Conservation (phyloP, 768 basidiomycete genomes). For the Leucocoprinus birnbaumii region DNA sequence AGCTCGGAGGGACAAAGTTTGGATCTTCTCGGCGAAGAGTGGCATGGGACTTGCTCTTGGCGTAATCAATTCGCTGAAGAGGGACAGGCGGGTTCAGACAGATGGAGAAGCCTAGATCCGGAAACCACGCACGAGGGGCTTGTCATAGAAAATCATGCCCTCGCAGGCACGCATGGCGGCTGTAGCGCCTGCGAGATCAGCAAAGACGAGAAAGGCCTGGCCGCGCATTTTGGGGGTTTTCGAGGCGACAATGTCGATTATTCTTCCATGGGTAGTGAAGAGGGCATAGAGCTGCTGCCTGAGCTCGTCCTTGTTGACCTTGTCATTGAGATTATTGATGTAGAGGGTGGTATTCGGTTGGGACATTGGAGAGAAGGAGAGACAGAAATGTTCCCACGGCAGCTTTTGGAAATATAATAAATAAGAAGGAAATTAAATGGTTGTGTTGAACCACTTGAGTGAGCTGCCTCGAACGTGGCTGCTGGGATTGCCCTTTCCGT, state of each 20-base stretch:
- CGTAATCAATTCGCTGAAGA: conserved; percentile 83
- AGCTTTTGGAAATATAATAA: not conserved
- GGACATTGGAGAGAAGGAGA: conserved; percentile 30
- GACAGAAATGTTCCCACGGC: conserved; percentile 25
- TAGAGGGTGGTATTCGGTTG: conserved; percentile 89
- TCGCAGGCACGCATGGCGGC: conserved; percentile 91
- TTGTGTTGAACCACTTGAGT: not conserved
- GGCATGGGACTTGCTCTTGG: conserved; percentile 86
- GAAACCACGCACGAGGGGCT: conserved; percentile 71
- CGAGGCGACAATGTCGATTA: conserved; percentile 91
- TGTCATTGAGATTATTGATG: conserved; percentile 90
- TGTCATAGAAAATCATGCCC: conserved; percentile 92
- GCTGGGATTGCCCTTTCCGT: not conserved
- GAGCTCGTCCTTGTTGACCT: conserved; percentile 89
- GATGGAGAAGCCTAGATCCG: conserved; percentile 7
- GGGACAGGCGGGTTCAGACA: conserved; percentile 7
- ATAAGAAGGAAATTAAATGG: not conserved
- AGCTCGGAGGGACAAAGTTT: conserved; percentile 70
- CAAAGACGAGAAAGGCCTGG: conserved; percentile 95
- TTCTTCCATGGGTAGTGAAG: conserved; percentile 90
- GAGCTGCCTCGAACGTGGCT: not conserved
- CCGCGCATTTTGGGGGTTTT: conserved; percentile 86
- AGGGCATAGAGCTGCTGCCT: conserved; percentile 78
- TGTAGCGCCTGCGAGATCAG: conserved; percentile 87
- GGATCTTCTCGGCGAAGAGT: conserved; percentile 79